A percentile compares a stretch with the other conserved stretches of the same genome.
Conservation (phyloP, 108 stramenopile species). For the Skeletonema costatum region DNA sequence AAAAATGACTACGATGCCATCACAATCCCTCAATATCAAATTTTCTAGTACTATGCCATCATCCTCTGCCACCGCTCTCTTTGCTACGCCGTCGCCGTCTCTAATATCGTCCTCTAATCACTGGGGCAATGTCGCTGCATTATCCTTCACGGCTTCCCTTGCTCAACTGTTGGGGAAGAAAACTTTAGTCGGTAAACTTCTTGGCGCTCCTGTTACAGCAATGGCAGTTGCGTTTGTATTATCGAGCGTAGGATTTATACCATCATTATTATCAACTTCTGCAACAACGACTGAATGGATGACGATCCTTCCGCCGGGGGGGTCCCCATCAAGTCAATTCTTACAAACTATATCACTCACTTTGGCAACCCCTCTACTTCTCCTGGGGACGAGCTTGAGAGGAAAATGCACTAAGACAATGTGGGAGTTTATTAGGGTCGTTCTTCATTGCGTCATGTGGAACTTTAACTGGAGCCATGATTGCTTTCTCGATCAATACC, state of each 20-base stretch:
- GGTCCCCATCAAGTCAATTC: constrained; percentile 39
- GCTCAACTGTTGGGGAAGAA: constrained; percentile 63
- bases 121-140: constrained; percentile 74
- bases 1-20: not conserved
- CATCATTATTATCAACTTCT: not conserved
- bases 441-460: constrained; percentile 65
- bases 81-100: constrained; percentile 5
- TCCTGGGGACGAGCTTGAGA: constrained; percentile 76
- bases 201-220: constrained; percentile 82
- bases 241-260: constrained; percentile 58
- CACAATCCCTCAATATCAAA: not conserved
- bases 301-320: constrained; percentile 58
- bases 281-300: constrained; percentile 1
- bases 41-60: not conserved
- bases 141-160: constrained; percentile 48
- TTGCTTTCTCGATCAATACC: constrained; percentile 51
- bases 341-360: constrained; percentile 45
- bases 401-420: constrained; percentile 21
- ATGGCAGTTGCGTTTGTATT: constrained; percentile 79
- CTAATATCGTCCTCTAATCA: constrained; percentile 47
- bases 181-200: constrained; percentile 59
- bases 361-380: constrained; percentile 75
- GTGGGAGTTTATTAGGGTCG: constrained; percentile 60
- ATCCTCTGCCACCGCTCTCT: not conserved
- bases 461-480: constrained; percentile 57